A percentile compares a stretch with the other conserved stretches of the same genome.
Evolutionary conservation across 2,329 filamentous ascomycete genomes (phyloP).

Genomic region (Colletotrichum trifolii): DNA sequence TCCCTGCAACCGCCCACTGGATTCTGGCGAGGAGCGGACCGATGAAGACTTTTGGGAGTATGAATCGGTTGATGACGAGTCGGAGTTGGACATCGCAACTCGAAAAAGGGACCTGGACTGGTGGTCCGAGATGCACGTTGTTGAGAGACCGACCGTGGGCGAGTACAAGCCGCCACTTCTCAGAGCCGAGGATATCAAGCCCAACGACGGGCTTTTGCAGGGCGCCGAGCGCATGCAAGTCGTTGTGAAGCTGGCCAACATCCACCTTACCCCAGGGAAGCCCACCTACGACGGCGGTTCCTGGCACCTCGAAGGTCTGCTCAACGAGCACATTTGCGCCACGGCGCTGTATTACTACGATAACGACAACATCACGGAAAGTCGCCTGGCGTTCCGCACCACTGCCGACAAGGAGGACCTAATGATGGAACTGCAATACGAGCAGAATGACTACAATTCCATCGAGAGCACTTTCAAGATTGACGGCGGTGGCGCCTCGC

Average conservation of each 20-base stretch:
- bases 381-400: conserved; percentile 62
- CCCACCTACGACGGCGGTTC: conserved; percentile 63
- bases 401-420: conserved; percentile 46
- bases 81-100: conserved; percentile 36
- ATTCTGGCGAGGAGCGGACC: conserved; percentile 41
- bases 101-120: conserved; percentile 40
- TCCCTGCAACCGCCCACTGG: conserved; percentile 39
- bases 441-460: conserved; percentile 48
- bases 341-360: conserved; percentile 73
- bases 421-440: conserved; percentile 39
- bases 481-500: conserved; percentile 23
- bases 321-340: conserved; percentile 73
- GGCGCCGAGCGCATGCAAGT: conserved; percentile 61
- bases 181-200: conserved; percentile 40
- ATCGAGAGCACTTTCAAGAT: conserved; percentile 51
- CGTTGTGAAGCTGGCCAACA: conserved; percentile 71
- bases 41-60: conserved; percentile 37
- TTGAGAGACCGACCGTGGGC: conserved; percentile 29
- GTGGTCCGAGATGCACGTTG: conserved; percentile 43
- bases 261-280: conserved; percentile 69
- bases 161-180: background rate
- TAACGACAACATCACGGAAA: conserved; percentile 67
- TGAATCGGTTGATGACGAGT: background rate
- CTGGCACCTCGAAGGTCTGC: conserved; percentile 66
- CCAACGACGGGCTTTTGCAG: conserved; percentile 43